A percentile compares a stretch with the other conserved stretches of the same genome.
Evolutionary conservation across 306 rosid genomes (phyloP).

Genomic region (Abrus pulchellus): DNA sequence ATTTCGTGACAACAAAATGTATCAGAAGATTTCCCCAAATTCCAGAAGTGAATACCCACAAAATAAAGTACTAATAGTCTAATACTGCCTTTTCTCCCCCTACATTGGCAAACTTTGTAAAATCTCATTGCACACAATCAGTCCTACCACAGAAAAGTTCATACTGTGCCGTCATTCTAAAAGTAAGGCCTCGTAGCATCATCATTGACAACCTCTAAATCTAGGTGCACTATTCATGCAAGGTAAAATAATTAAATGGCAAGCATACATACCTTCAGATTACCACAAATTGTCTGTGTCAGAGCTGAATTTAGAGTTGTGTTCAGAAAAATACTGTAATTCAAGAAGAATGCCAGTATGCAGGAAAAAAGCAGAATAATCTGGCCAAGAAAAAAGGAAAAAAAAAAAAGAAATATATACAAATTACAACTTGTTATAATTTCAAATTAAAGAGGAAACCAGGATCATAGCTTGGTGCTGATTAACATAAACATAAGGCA

Average conservation of each 20-base stretch:
- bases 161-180: not conserved
- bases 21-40: not conserved
- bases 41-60: not conserved
- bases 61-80: not conserved
- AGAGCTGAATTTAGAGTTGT: slow-evolving; percentile 95
- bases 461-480: slow-evolving; percentile 3
- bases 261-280: slow-evolving; percentile 78
- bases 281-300: slow-evolving; percentile 94
- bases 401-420: not conserved
- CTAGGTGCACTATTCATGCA: slow-evolving; percentile 19
- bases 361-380: slow-evolving; percentile 85
- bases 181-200: not conserved
- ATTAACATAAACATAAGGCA: slow-evolving; percentile 18
- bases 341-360: slow-evolving; percentile 90
- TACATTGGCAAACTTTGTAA: not conserved
- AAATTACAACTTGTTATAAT: slow-evolving; percentile 21
- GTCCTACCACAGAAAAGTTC: slow-evolving; percentile 5
- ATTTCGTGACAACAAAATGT: not conserved
- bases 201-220: slow-evolving; percentile 23
- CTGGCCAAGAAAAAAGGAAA: slow-evolving; percentile 53
- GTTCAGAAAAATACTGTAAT: slow-evolving; percentile 88
- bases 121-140: not conserved
- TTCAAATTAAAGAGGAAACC: slow-evolving; percentile 13
- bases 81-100: not conserved
- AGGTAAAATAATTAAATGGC: slow-evolving; percentile 8